Percentiles rank a stretch among this genome's conserved stretches.
These are phyloP conservation scores for Cyclotella cryptica DNA, from an alignment of 108 stramenopile species.

Conservation along the genomic window DNA sequence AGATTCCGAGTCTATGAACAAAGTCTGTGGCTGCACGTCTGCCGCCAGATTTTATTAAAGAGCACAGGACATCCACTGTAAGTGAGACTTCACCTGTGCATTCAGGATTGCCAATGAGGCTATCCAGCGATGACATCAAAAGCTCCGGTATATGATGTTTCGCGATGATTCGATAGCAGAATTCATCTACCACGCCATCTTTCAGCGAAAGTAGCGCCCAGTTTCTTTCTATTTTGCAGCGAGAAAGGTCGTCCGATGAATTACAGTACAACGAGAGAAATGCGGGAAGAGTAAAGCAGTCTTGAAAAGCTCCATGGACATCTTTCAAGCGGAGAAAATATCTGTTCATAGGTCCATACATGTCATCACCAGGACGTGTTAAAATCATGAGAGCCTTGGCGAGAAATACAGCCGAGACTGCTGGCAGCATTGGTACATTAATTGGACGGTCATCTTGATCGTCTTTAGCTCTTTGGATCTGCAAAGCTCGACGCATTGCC, in stretches of 20 bases:
- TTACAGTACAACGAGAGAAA: slow-evolving; percentile 89
- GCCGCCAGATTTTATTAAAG: slow-evolving; percentile 48
- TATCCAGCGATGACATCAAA: slow-evolving; percentile 69
- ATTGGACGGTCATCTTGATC: neutral
- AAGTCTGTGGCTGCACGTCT: slow-evolving; percentile 40
- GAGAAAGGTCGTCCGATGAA: slow-evolving; percentile 54
- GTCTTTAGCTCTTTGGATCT: slow-evolving; percentile 33
- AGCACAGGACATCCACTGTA: slow-evolving; percentile 39
- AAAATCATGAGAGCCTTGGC: slow-evolving; percentile 72
- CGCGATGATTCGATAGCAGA: slow-evolving; percentile 66
- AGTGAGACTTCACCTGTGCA: slow-evolving; percentile 33
- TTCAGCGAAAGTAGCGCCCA: slow-evolving; percentile 75
- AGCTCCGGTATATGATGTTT: slow-evolving; percentile 82
- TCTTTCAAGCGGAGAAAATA: slow-evolving; percentile 72
- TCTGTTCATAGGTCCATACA: slow-evolving; percentile 80
- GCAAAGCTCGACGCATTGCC: slow-evolving; percentile 47
- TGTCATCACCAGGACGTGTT: slow-evolving; percentile 69
- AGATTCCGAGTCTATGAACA: slow-evolving; percentile 48
- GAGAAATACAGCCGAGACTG: slow-evolving; percentile 72
- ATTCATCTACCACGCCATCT: slow-evolving; percentile 71
- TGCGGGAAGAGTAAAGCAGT: slow-evolving; percentile 73
- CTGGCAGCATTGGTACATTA: slow-evolving; percentile 61
- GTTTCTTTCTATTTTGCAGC: slow-evolving; percentile 66
- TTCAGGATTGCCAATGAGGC: slow-evolving; percentile 32
- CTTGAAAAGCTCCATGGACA: slow-evolving; percentile 83